Evolutionary conservation across 441 rosid genomes (phyloP), one percentile per base, ranked within the genome.

Genomic region (Pelargonium myrrhifolium): DNA sequence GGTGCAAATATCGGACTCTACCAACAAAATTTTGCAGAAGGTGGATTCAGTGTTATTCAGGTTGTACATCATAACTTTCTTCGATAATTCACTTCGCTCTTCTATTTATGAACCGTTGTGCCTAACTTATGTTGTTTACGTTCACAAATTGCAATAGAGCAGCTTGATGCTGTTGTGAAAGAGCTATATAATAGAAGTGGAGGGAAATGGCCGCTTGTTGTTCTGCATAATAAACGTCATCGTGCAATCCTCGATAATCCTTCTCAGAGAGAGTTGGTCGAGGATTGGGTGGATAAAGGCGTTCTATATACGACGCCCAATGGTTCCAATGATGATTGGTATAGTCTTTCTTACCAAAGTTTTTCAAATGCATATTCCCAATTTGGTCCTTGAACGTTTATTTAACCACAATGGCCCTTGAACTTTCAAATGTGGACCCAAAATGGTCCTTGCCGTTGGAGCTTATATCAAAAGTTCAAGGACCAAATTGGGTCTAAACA

Each of bases 251-350:
- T 84, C 70, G 90, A 78, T 69, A 80, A 80, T 75, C 82, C 85
- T 49, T 75, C 78, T 15, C 70, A 80, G 45, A 74, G 90, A 67
- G 68, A 75, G 76, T 53, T 81, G 67, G 81, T 90, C 2, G 81
- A 87, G 28, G 92, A 87, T 62, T 93, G 96, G 97, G 81, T 76
- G 24, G 74, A 64, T 55, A 80, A 83, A n/a, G 85, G 81, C 64
- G 81, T 82, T 71, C 71, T 93, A 10, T 89, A 87, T 67, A 71
- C 83, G 11, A 90, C 96, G 9, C 97, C 98, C 53, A 82, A 82
- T 56, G 98, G 98, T 72, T 88, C 92, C 7, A 93, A 90, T 78
- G 97, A 93, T 83, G 97, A 90, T 74, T 90, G 98, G 97, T 93
- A 83, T 62, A 70, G 39, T 10, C 8, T 9, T 49, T 42, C 35